Evolutionary conservation across 805 yeast species (phyloP).

Genomic region (Candida nemodendra): DNA sequence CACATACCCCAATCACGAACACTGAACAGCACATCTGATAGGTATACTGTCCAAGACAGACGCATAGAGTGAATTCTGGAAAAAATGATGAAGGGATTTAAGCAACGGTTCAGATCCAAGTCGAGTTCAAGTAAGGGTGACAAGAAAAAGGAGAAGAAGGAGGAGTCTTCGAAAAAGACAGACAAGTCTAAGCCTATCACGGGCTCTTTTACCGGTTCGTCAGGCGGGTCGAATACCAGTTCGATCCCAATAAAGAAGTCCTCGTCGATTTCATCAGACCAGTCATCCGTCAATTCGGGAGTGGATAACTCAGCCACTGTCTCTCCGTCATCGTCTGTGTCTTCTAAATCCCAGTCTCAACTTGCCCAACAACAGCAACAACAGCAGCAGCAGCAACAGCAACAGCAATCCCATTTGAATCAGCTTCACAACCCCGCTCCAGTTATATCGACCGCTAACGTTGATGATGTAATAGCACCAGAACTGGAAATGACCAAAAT

Average conservation of each 20-base stretch:
- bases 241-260: conserved; percentile 17
- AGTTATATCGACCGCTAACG: conserved; percentile 4
- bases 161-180: conserved; percentile 26
- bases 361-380: conserved; percentile 10
- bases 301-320: conserved; percentile 16
- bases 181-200: conserved; percentile 15
- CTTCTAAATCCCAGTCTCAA: conserved; percentile 17
- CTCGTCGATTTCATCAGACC: conserved; percentile 17
- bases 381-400: conserved; percentile 11
- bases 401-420: conserved; percentile 7
- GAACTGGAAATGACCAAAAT: conserved; percentile 30
- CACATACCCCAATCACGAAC: no score
- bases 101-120: conserved; percentile 50
- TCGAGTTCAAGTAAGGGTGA: conserved; percentile 33
- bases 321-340: conserved; percentile 24
- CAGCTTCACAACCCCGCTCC: conserved; percentile 12
- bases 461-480: conserved; percentile 14
- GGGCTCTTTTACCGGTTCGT: conserved; percentile 8
- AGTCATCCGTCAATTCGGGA: conserved; percentile 15
- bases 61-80: no score
- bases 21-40: no score
- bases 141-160: conserved; percentile 43
- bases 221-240: conserved; percentile 11
- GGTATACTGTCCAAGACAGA: no score
- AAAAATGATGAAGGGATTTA: conserved; percentile 76